A percentile compares a stretch with the other conserved stretches of the same genome.
Conservation (phyloP, 345 rosid genomes). For the Gossypium bickii region DNA sequence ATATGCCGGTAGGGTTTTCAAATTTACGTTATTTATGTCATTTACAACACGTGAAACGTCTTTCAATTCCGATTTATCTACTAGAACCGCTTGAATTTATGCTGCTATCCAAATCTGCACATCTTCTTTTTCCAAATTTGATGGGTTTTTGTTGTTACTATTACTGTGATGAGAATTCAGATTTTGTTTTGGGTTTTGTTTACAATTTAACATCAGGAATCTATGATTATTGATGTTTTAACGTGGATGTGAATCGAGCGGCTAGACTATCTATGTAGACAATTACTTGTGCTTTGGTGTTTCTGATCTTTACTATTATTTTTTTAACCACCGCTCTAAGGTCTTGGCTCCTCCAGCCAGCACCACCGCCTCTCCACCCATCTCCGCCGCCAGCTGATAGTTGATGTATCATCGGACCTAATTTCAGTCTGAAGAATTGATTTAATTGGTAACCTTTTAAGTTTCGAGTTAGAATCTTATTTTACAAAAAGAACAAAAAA, state of each 20-base stretch:
- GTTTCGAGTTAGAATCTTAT: neutral
- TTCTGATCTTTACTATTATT: neutral
- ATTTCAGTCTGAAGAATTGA: neutral
- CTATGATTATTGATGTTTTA: conserved; percentile 15
- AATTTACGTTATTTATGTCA: conserved; percentile 5
- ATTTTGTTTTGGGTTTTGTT: conserved; percentile 15
- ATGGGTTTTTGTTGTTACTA: neutral
- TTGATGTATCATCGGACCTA: neutral
- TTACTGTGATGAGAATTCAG: neutral
- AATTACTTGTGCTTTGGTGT: conserved; percentile 4
- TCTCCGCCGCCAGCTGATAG: neutral
- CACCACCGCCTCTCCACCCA: neutral
- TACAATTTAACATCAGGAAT: conserved; percentile 13
- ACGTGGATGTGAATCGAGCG: conserved; percentile 24
- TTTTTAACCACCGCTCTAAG: neutral
- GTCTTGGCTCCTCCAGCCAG: neutral
- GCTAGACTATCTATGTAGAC: conserved; percentile 18
- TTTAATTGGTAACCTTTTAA: neutral
- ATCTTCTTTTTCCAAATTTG: neutral
- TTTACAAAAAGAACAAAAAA: no score
- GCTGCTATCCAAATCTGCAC: neutral
- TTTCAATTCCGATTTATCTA: conserved; percentile 21
- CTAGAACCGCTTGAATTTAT: neutral
- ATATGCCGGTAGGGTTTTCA: conserved; percentile 20
- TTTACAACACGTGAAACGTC: conserved; percentile 2